These are phyloP conservation scores for Phytophthora constricta DNA, from an alignment of 352 stramenopile species.

Conservation along the genomic window DNA sequence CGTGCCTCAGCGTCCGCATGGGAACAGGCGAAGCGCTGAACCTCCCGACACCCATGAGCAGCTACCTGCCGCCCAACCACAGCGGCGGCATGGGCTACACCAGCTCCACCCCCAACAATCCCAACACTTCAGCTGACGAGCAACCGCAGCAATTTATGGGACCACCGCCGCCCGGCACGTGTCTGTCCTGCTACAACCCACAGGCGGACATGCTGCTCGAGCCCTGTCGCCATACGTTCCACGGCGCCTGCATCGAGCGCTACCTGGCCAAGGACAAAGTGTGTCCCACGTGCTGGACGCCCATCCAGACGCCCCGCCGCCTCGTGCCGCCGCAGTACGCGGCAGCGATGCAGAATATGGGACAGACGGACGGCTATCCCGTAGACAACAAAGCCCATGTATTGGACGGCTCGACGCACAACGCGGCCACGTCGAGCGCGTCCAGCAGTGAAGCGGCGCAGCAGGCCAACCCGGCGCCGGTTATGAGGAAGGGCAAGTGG, in stretches of 20 bases:
- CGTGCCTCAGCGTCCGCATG: too few species aligned
- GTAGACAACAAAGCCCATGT: slow-evolving; percentile 36
- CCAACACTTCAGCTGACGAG: too few species aligned
- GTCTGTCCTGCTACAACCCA: slow-evolving; percentile 48
- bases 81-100: slow-evolving; percentile 30
- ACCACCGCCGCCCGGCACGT: slow-evolving; percentile 28
- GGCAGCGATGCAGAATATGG: slow-evolving; percentile 8
- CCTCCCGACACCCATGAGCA: slow-evolving; percentile 27
- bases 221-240: slow-evolving; percentile 82
- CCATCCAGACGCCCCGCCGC: slow-evolving; percentile 66
- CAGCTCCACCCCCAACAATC: slow-evolving; percentile 7
- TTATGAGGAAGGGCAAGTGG: slow-evolving; percentile 96
- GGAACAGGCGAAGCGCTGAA: slow-evolving; percentile 46
- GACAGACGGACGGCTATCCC: slow-evolving; percentile 11
- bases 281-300: slow-evolving; percentile 77
- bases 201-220: slow-evolving; percentile 57
- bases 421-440: slow-evolving; percentile 9
- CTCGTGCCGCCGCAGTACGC: slow-evolving; percentile 44
- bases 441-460: not conserved
- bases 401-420: slow-evolving; percentile 18
- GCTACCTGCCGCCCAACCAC: slow-evolving; percentile 29
- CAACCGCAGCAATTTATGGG: slow-evolving; percentile 20
- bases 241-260: slow-evolving; percentile 76
- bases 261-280: slow-evolving; percentile 79
- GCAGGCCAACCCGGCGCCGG: slow-evolving; percentile 11